phyloP scores from a whole-genome alignment of 805 yeast genomes.

The Alloascoidea hylecoeti region DNA sequence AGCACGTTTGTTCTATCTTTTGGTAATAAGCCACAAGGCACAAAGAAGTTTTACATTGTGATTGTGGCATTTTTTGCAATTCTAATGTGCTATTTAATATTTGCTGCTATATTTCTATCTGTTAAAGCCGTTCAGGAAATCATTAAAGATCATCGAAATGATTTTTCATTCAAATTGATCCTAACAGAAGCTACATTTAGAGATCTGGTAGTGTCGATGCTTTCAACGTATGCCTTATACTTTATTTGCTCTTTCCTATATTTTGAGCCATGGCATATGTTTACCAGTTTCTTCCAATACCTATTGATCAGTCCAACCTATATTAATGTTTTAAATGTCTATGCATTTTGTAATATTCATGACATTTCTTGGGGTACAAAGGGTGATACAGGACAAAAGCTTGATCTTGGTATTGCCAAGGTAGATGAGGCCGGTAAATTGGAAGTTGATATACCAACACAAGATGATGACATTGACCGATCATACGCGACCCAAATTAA shows the following conservation, averaged over 20 bases:
- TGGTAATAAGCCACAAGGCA: constrained; percentile 91
- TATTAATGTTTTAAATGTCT: constrained; percentile 81
- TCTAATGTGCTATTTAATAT: constrained; percentile 77
- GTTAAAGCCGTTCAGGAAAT: constrained; percentile 57
- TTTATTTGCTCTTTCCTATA: constrained; percentile 65
- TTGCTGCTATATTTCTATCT: constrained; percentile 74
- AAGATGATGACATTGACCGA: constrained; percentile 61
- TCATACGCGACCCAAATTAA: constrained; percentile 54
- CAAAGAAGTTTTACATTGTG: constrained; percentile 59
- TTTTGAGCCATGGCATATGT: constrained; percentile 87
- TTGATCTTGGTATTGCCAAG: constrained; percentile 77
- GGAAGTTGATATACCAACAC: constrained; percentile 67
- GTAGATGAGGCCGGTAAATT: constrained; percentile 50
- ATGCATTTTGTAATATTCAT: constrained; percentile 92
- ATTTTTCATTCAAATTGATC: constrained; percentile 26
- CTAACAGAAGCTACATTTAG: constrained; percentile 63
- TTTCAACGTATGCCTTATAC: constrained; percentile 74
- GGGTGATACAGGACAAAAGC: constrained; percentile 53
- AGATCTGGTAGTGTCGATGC: constrained; percentile 75
- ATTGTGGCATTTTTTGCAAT: constrained; percentile 75
- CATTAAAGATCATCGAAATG: constrained; percentile 25
- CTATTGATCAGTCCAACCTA: constrained; percentile 76
- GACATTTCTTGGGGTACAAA: constrained; percentile 98
- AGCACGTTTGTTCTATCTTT: constrained; percentile 81
- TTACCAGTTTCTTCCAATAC: constrained; percentile 79